A percentile compares a stretch with the other conserved stretches of the same genome.
Conservation (phyloP, 495 filamentous ascomycete species). For the Letharia columbiana region DNA sequence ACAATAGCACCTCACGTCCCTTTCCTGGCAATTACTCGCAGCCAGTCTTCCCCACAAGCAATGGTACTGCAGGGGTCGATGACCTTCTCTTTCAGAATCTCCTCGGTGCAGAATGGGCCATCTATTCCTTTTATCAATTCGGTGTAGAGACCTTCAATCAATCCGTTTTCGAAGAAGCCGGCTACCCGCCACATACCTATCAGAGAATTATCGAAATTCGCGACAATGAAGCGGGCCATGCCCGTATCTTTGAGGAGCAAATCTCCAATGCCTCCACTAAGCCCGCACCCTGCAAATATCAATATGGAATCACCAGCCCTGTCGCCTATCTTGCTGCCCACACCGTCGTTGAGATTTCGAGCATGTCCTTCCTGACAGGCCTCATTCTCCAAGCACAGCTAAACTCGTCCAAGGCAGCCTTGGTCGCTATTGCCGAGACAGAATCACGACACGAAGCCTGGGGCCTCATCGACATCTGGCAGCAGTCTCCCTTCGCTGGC, state of each 20-base stretch:
- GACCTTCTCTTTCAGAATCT: constrained; percentile 47
- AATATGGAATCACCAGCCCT: constrained; percentile 33
- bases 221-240: constrained; percentile 49
- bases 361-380: constrained; percentile 47
- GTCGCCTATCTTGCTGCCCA: constrained; percentile 37
- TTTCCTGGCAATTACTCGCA: constrained; percentile 40
- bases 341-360: constrained; percentile 44
- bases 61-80: constrained; percentile 33
- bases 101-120: constrained; percentile 45
- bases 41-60: constrained; percentile 35
- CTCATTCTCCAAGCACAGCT: constrained; percentile 38
- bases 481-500: constrained; percentile 40
- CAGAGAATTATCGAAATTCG: constrained; percentile 45
- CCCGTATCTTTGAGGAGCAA: constrained; percentile 46
- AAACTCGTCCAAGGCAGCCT: constrained; percentile 33
- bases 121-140: constrained; percentile 47
- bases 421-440: constrained; percentile 41
- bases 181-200: constrained; percentile 40
- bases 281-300: constrained; percentile 44
- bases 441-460: constrained; percentile 45
- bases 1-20: constrained; percentile 23
- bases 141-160: constrained; percentile 40
- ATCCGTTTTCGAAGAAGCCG: constrained; percentile 34
- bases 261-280: constrained; percentile 45
- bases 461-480: constrained; percentile 46